Conservation (phyloP, 2,329 filamentous ascomycete species). For the Aspergillus fischeri region DNA sequence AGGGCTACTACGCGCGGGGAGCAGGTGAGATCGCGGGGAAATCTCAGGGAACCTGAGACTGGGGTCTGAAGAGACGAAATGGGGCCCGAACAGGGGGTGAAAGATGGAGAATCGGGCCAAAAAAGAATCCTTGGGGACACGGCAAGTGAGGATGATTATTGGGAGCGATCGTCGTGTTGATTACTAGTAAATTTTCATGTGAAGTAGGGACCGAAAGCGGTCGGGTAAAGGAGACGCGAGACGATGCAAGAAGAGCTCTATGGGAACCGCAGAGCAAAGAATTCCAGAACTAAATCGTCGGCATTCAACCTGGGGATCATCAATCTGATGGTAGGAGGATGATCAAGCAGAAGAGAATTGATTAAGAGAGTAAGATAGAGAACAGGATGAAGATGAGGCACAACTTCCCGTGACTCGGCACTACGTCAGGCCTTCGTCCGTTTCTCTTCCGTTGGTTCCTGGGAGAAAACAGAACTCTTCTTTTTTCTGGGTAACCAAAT, state of each 20-base stretch:
- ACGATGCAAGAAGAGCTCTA: not conserved
- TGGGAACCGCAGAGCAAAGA: not conserved
- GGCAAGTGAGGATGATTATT: constrained; percentile 4
- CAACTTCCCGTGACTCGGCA: not conserved
- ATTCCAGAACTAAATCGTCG: not conserved
- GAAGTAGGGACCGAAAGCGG: constrained; percentile 26
- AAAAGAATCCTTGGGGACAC: not conserved
- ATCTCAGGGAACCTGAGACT: not conserved
- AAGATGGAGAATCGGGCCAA: constrained; percentile 1
- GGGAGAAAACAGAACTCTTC: not conserved
- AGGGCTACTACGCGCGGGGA: constrained; percentile 5
- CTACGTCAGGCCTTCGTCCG: not conserved
- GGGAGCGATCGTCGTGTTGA: constrained; percentile 14
- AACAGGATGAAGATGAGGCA: constrained; percentile 2
- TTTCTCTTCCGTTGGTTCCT: not conserved
- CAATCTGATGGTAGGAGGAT: constrained; percentile 3
- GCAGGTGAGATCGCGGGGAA: constrained; percentile 1
- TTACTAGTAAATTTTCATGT: constrained; percentile 28
- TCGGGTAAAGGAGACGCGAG: constrained; percentile 11
- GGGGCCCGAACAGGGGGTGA: not conserved
- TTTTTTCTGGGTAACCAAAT: not conserved
- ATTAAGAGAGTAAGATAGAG: not conserved
- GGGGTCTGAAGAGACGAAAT: not conserved
- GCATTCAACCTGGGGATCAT: not conserved
- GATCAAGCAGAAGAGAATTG: not conserved